These are phyloP conservation scores for Colletotrichum australisinense DNA, from an alignment of 2,329 filamentous ascomycete species.

Conservation along the genomic window DNA sequence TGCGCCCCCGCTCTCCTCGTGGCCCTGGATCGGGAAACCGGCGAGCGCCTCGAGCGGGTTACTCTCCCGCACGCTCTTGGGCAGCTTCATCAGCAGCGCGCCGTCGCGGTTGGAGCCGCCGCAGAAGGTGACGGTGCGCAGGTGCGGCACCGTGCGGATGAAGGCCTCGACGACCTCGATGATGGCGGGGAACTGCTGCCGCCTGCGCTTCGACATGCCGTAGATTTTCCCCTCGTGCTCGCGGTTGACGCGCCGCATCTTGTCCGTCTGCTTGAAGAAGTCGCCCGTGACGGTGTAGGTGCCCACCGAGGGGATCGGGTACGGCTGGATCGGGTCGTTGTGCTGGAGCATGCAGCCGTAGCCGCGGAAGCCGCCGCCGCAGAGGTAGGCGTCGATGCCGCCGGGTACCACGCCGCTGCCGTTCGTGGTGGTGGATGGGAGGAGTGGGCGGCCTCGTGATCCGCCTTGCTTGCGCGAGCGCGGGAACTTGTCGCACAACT, in stretches of 20 bases:
- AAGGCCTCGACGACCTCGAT: conserved; percentile 83
- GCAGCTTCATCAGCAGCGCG: conserved; percentile 78
- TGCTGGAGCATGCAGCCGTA: conserved; percentile 93
- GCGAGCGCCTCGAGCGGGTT: conserved; percentile 68
- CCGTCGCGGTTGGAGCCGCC: conserved; percentile 90
- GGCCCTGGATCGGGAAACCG: conserved; percentile 18
- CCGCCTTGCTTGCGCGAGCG: conserved; percentile 53
- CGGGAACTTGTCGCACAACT: conserved; percentile 60
- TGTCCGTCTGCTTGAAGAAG: conserved; percentile 67
- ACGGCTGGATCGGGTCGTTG: conserved; percentile 77
- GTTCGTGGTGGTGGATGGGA: conserved; percentile 44
- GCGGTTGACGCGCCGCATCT: conserved; percentile 64
- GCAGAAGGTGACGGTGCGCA: conserved; percentile 84
- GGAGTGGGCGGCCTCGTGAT: not conserved
- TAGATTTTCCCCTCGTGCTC: conserved; percentile 70
- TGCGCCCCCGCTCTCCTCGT: not conserved
- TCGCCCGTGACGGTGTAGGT: conserved; percentile 75
- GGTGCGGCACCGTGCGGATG: conserved; percentile 73
- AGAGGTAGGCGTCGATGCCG: conserved; percentile 82
- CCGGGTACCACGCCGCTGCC: conserved; percentile 41
- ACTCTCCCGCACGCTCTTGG: conserved; percentile 66
- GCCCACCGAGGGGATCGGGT: conserved; percentile 86
- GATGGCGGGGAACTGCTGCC: conserved; percentile 86
- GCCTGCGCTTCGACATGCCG: conserved; percentile 83
- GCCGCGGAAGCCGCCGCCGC: conserved; percentile 89